phyloP scores from a whole-genome alignment of 2,329 filamentous ascomycete species.

The Epichloe bromicola region DNA sequence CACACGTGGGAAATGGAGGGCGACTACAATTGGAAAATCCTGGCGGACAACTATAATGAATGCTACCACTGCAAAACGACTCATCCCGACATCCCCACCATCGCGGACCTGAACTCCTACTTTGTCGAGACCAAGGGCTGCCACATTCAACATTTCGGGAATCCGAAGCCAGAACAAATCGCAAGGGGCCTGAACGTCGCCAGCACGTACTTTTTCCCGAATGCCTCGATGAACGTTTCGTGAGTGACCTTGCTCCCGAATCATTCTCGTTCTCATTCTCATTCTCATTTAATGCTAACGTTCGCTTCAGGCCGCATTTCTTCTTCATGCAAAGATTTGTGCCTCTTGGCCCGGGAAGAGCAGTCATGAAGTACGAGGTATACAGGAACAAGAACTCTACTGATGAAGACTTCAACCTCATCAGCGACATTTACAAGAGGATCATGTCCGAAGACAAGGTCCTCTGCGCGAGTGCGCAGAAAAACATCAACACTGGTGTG shows the following conservation, averaged over 20 bases:
- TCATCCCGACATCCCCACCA: conserved; percentile 42
- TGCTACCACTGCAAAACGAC: conserved; percentile 51
- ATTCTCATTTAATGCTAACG: background rate
- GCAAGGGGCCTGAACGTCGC: conserved; percentile 31
- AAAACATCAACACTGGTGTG: conserved; percentile 47
- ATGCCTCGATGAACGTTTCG: conserved; percentile 37
- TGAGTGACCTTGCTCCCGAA: conserved; percentile 19
- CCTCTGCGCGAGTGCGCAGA: conserved; percentile 45
- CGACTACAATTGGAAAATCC: conserved; percentile 47
- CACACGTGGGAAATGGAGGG: conserved; percentile 44
- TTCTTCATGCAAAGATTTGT: conserved; percentile 52
- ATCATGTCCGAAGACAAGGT: conserved; percentile 53
- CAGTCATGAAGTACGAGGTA: conserved; percentile 48
- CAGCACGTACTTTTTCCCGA: conserved; percentile 37
- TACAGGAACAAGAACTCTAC: conserved; percentile 47
- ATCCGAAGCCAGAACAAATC: conserved; percentile 34
- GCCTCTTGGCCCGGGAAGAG: conserved; percentile 35
- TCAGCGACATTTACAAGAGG: conserved; percentile 48
- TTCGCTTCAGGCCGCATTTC: conserved; percentile 37
- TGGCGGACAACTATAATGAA: conserved; percentile 53
- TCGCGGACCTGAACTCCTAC: conserved; percentile 45
- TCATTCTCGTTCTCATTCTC: background rate
- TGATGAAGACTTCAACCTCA: conserved; percentile 43
- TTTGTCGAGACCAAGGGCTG: conserved; percentile 33
- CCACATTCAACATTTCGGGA: conserved; percentile 37